Base-by-base conservation (phyloP, 179 eudicot species). In the Corrigiola litoralis region DNA sequence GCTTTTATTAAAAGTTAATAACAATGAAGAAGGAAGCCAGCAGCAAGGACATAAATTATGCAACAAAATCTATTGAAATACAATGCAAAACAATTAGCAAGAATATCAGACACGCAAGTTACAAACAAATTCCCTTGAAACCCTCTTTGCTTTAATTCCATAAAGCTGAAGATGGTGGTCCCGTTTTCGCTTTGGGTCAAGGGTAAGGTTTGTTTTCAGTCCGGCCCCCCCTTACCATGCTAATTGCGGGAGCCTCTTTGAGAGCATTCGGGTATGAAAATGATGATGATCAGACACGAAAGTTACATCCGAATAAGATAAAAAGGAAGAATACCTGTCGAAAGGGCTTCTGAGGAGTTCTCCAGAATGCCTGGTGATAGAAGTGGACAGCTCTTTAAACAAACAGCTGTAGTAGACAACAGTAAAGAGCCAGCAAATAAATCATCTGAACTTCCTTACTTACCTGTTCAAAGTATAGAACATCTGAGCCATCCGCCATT, bases 281-380 rank as follows among this genome's bases (percentile, higher is more conserved):
- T n/a, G n/a, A n/a, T n/a, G n/a, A n/a, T n/a, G 10, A 40, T 1
- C 14, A 40, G 33, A 41, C 29, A 59, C 8, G 36, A 23, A n/a
- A 28, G 27, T 41, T 36, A 27, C 44, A 36, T 27, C 50, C 21
- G 16, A 13, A 9, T 56, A 41, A 50, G 24, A 49, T 13, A 56
- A 53, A 41, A 0, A 32, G 20, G 31, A 55, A 66, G 63, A 40
- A 50, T 77, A 94, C 99, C 96, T 95, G 97, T 21, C 97, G 82
- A 79, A 88, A 95, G 49, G 99, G 99, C 72, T 95, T 94, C 48
- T 83, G 90, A 66, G 97, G 97, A 60, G 85, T 87, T 74, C 99
- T 88, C 99, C 97, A 94, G 71, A 94, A 94, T 68, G 99, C 99
- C 99, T 92, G 82, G 46, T 33, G 68, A 64, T 11, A 77, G 63